Evolutionary conservation across 2,329 filamentous ascomycete species (phyloP).

Genomic region (Colletotrichum brevisporum): DNA sequence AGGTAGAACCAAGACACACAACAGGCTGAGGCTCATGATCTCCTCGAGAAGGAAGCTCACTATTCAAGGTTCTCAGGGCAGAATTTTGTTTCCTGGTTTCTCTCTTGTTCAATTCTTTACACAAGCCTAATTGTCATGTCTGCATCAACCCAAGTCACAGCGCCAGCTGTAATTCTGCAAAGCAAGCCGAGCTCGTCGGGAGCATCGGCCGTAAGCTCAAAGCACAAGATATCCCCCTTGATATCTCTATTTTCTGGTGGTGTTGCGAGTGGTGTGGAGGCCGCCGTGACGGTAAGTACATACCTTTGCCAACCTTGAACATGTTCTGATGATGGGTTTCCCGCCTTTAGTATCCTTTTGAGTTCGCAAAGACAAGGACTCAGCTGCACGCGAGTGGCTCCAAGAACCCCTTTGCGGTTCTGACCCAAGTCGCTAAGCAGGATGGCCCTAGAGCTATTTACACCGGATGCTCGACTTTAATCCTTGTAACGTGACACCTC

Average conservation of each 20-base stretch:
- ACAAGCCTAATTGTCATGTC: no score
- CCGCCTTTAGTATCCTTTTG: constrained; percentile 70
- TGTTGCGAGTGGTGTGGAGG: constrained; percentile 67
- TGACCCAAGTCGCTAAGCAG: constrained; percentile 65
- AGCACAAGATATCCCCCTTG: constrained; percentile 51
- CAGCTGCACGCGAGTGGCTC: constrained; percentile 62
- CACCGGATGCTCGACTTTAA: constrained; percentile 73
- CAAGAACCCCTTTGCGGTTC: constrained; percentile 70
- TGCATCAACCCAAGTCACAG: no score
- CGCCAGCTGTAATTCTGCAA: background rate
- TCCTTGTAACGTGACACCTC: constrained; percentile 54
- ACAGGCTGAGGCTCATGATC: no score
- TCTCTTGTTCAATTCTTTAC: no score
- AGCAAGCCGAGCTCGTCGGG: background rate
- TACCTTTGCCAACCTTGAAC: background rate
- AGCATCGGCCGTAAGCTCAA: background rate
- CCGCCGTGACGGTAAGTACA: constrained; percentile 59
- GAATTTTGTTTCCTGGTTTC: no score
- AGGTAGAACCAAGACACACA: no score
- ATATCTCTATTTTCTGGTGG: constrained; percentile 66
- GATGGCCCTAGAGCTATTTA: constrained; percentile 73
- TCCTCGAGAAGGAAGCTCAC: no score
- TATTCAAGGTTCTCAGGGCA: no score
- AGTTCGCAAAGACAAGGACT: constrained; percentile 76
- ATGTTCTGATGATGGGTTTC: no score